A percentile compares a stretch with the other conserved stretches of the same genome.
Conservation (phyloP, 148 eudicot genomes). For the Nepenthes mirabilis region DNA sequence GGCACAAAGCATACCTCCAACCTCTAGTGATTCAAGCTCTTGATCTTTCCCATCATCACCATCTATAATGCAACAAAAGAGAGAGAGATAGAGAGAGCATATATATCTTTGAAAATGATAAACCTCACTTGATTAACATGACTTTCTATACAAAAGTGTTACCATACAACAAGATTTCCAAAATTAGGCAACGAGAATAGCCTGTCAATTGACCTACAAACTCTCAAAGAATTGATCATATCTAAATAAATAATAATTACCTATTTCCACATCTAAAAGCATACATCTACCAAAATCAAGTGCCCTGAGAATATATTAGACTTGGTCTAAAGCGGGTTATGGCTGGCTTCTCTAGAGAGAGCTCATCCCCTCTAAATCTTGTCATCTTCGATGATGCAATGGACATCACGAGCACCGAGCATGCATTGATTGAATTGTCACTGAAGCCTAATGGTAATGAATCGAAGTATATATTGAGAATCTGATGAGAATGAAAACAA, state of each 20-base stretch:
- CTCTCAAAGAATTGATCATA: not conserved
- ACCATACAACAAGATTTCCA: no score
- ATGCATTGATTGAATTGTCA: constrained; percentile 72
- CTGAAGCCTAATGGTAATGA: constrained; percentile 60
- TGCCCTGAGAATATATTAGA: constrained; percentile 24
- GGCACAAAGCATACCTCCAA: no score
- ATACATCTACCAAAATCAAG: constrained; percentile 19
- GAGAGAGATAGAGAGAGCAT: no score
- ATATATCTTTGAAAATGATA: no score
- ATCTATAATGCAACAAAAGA: no score
- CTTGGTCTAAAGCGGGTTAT: constrained; percentile 39
- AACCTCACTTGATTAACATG: no score
- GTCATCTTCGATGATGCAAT: constrained; percentile 95
- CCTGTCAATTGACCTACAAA: not conserved
- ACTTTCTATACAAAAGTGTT: no score
- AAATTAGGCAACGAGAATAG: no score
- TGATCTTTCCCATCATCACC: no score
- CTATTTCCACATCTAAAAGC: not conserved
- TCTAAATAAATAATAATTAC: no score
- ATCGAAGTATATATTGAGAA: not conserved
- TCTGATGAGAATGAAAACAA: not conserved
- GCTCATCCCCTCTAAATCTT: constrained; percentile 60
- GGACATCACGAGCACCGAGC: constrained; percentile 86
- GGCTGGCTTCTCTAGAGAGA: constrained; percentile 38
- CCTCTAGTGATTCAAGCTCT: no score